Evolutionary conservation across 108 stramenopile species (phyloP).

Genomic region (Cyclotella baltica): DNA sequence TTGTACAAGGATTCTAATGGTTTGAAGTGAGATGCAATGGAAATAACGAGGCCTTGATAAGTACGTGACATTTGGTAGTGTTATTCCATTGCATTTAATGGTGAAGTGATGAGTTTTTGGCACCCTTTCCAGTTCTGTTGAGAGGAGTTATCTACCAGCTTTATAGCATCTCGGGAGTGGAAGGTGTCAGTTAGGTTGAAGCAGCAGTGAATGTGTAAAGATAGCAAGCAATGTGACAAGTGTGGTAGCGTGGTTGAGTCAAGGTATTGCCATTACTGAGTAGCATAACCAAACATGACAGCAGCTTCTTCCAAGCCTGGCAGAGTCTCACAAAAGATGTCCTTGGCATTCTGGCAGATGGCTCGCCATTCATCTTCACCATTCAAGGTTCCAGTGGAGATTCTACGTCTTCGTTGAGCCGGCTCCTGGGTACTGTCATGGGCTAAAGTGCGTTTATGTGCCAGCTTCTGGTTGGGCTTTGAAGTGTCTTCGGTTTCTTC

Average conservation of each 20-base stretch:
- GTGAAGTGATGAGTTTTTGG: not conserved
- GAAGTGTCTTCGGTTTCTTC: not conserved
- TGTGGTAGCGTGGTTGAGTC: not conserved
- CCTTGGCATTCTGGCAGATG: slow-evolving; percentile 40
- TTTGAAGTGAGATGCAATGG: not conserved
- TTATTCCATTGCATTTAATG: not conserved
- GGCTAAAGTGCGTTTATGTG: slow-evolving; percentile 18
- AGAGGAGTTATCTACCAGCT: slow-evolving; percentile 15
- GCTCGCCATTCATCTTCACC: slow-evolving; percentile 49
- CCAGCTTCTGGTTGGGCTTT: not conserved
- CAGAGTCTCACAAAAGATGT: slow-evolving; percentile 55
- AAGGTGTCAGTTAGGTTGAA: not conserved
- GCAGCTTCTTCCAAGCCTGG: slow-evolving; percentile 87
- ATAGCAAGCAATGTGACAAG: not conserved
- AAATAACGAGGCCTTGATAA: not conserved
- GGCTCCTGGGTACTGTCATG: slow-evolving; percentile 2
- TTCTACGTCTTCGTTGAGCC: slow-evolving; percentile 27
- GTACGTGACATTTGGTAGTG: not conserved
- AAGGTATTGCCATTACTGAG: not conserved
- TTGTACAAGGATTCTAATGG: not conserved
- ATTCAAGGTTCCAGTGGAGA: slow-evolving; percentile 10
- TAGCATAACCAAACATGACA: slow-evolving; percentile 75
- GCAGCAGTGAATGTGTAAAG: not conserved
- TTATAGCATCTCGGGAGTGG: not conserved
- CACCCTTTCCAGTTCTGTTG: not conserved